Percentiles rank a stretch among this genome's conserved stretches.
Evolutionary conservation across 306 rosid genomes (phyloP).

Genomic region (Boehmeria nivea): DNA sequence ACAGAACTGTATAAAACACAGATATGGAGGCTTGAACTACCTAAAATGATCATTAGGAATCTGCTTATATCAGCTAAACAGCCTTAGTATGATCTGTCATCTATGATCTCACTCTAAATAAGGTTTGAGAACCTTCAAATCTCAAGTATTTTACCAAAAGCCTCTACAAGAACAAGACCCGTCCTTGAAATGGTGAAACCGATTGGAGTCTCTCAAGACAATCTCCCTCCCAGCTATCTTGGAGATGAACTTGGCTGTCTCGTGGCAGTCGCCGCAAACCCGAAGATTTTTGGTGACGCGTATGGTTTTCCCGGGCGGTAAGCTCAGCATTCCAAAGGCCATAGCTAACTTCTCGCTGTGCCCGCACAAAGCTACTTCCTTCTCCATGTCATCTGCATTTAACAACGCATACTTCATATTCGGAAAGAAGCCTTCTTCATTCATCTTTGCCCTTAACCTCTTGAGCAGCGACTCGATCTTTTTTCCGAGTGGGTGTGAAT

Average conservation of each 20-base stretch:
- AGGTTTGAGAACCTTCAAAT: no score
- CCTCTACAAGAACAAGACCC: slow-evolving; percentile 11
- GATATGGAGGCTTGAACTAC: no score
- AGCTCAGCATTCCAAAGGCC: slow-evolving; percentile 6
- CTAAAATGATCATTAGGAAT: no score
- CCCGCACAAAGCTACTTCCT: slow-evolving; percentile 8
- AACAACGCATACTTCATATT: slow-evolving; percentile 4
- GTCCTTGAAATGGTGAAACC: slow-evolving; percentile 11
- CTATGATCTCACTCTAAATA: no score
- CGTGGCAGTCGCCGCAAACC: slow-evolving; percentile 12
- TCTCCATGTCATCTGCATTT: slow-evolving; percentile 2
- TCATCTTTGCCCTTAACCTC: slow-evolving; percentile 10
- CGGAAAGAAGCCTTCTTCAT: slow-evolving; percentile 5
- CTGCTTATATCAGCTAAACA: no score
- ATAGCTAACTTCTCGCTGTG: slow-evolving; percentile 16
- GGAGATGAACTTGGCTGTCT: slow-evolving; percentile 9
- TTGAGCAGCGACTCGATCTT: background rate
- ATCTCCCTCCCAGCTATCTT: background rate
- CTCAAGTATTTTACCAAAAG: background rate
- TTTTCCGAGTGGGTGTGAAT: background rate
- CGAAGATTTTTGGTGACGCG: slow-evolving; percentile 8
- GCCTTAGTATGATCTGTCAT: no score
- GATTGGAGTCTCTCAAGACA: slow-evolving; percentile 5
- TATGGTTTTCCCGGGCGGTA: slow-evolving; percentile 2
- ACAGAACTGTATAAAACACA: no score